phyloP scores from a whole-genome alignment of 495 filamentous ascomycete genomes.

The Cercophora newfieldiana region DNA sequence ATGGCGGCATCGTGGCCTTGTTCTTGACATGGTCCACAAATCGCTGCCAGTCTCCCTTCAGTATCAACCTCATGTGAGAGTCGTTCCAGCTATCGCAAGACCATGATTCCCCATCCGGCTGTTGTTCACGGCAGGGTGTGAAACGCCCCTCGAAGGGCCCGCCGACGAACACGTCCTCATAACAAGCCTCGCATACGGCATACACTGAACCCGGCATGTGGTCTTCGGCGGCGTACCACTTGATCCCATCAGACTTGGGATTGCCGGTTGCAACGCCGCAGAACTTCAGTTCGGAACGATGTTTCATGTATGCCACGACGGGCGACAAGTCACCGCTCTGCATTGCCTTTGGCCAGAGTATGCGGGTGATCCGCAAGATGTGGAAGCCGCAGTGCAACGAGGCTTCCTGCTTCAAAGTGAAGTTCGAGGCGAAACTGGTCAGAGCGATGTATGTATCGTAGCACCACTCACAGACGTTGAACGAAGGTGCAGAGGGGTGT shows the following conservation, averaged over 20 bases:
- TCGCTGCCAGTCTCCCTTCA: slow-evolving; percentile 2
- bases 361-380: background rate
- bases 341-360: background rate
- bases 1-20: background rate
- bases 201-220: background rate
- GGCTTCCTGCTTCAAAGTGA: background rate
- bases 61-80: background rate
- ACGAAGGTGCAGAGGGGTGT: background rate
- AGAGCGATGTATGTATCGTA: background rate
- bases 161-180: slow-evolving; percentile 2
- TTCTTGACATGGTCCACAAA: background rate
- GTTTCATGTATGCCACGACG: slow-evolving; percentile 2
- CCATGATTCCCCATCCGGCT: background rate
- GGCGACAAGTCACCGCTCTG: background rate
- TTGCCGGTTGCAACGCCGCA: slow-evolving; percentile 1
- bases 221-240: background rate
- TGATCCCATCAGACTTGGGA: background rate
- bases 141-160: background rate
- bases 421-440: background rate
- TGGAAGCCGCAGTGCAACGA: background rate
- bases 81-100: slow-evolving; percentile 1
- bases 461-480: slow-evolving; percentile 7
- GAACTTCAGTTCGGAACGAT: background rate
- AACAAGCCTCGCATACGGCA: slow-evolving; percentile 3
- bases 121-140: background rate